A percentile compares a stretch with the other conserved stretches of the same genome.
Evolutionary conservation across 2,329 filamentous ascomycete genomes (phyloP).

Genomic region (Arthrobotrys conoides): DNA sequence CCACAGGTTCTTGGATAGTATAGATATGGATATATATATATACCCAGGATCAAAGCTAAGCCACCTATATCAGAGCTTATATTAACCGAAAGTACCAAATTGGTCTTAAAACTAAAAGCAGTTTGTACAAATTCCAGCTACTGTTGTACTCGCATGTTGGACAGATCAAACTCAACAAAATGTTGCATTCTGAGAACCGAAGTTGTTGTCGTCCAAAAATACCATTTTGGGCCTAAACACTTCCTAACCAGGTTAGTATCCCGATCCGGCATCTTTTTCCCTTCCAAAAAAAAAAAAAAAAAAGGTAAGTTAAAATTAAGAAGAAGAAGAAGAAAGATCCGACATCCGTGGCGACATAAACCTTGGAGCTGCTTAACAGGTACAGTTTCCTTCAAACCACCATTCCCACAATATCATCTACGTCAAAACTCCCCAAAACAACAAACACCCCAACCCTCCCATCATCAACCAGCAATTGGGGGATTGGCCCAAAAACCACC

Average conservation of each 20-base stretch:
- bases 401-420: not conserved
- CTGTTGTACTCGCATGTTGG: too few species aligned
- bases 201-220: conserved; percentile 14
- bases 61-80: too few species aligned
- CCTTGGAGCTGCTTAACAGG: conserved; percentile 3
- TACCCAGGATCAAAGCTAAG: too few species aligned
- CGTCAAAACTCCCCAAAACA: too few species aligned
- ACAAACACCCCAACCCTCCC: not conserved
- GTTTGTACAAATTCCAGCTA: too few species aligned
- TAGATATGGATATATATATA: too few species aligned
- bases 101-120: too few species aligned
- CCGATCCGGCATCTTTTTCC: conserved; percentile 2
- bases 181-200: conserved; percentile 1
- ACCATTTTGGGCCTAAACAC: not conserved
- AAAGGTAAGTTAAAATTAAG: not conserved
- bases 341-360: conserved; percentile 21
- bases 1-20: too few species aligned
- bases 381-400: not conserved
- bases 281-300: not conserved
- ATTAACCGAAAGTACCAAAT: too few species aligned
- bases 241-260: conserved; percentile 15
- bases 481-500: too few species aligned
- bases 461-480: not conserved
- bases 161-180: not conserved
- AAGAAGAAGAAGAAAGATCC: not conserved